A percentile compares a stretch with the other conserved stretches of the same genome.
Evolutionary conservation across 1,139 yeast species (phyloP).

Genomic region (Lodderomyces beijingensis): DNA sequence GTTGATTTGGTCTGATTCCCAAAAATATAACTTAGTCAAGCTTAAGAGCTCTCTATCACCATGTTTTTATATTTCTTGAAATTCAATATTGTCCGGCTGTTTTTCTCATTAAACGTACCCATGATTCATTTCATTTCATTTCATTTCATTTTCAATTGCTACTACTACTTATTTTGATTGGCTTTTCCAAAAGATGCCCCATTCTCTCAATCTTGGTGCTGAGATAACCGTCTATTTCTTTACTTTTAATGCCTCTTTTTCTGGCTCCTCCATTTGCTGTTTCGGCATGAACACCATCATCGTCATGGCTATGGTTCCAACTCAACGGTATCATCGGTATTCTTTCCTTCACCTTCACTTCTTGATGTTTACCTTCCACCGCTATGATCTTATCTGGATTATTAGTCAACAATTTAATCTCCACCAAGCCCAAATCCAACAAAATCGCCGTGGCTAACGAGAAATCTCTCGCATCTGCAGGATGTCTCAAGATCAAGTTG

Average conservation of each 20-base stretch:
- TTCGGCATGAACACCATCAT: conserved; percentile 4
- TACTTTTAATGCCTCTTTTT: conserved; percentile 61
- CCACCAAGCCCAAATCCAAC: conserved; percentile 69
- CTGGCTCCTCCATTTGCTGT: neutral
- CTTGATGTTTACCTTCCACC: conserved; percentile 76
- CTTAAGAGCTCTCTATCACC: no score
- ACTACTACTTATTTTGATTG: conserved; percentile 13
- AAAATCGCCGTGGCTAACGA: conserved; percentile 91
- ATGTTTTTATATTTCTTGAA: no score
- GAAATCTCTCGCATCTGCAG: conserved; percentile 93
- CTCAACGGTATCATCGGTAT: conserved; percentile 97
- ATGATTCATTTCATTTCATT: no score
- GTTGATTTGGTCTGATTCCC: no score
- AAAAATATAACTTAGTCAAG: no score
- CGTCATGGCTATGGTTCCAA: conserved; percentile 50
- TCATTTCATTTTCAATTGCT: no score
- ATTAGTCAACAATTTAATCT: conserved; percentile 80
- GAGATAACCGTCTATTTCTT: conserved; percentile 87
- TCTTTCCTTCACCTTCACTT: conserved; percentile 72
- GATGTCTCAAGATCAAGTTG: conserved; percentile 85
- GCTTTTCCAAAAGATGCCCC: conserved; percentile 68
- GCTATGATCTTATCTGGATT: conserved; percentile 96
- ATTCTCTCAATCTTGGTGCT: conserved; percentile 92
- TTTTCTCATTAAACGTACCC: no score
- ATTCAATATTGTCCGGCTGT: no score